Evolutionary conservation across 2,329 filamentous ascomycete genomes (phyloP).

Genomic region (Gremmenia infestans): DNA sequence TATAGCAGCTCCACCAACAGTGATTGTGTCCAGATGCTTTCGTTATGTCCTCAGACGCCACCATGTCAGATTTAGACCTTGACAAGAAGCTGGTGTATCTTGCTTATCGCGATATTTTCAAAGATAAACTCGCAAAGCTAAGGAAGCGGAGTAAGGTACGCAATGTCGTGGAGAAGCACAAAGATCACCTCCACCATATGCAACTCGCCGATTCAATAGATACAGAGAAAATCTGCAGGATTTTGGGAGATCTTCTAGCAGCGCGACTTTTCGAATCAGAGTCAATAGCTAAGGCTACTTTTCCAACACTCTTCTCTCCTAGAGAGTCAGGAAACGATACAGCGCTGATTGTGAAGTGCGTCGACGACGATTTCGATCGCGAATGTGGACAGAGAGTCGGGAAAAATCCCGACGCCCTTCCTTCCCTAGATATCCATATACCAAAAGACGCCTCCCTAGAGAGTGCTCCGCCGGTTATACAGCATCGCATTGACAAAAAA

Average conservation of each 20-base stretch:
- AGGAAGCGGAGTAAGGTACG: conserved; percentile 14
- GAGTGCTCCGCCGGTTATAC: conserved; percentile 3
- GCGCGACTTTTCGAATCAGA: conserved; percentile 9
- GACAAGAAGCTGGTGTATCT: conserved; percentile 14
- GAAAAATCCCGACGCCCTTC: background rate
- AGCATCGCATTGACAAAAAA: conserved; percentile 3
- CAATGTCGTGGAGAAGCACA: conserved; percentile 10
- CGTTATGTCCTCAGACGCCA: conserved; percentile 6
- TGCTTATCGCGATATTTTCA: conserved; percentile 18
- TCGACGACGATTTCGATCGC: conserved; percentile 1
- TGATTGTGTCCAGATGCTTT: background rate
- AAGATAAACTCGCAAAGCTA: conserved; percentile 14
- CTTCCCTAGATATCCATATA: conserved; percentile 5
- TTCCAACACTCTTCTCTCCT: conserved; percentile 7
- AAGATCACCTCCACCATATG: conserved; percentile 13
- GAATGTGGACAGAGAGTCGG: background rate
- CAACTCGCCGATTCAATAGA: conserved; percentile 1
- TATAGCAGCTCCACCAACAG: background rate
- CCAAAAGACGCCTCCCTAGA: conserved; percentile 4
- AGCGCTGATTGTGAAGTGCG: conserved; percentile 7
- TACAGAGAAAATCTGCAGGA: conserved; percentile 7
- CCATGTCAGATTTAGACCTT: conserved; percentile 13
- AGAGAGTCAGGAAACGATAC: conserved; percentile 1
- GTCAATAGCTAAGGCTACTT: conserved; percentile 6
- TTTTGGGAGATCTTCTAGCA: conserved; percentile 7